These are phyloP conservation scores for Hypholoma sublateritium DNA, from an alignment of 768 basidiomycete species.

Conservation along the genomic window DNA sequence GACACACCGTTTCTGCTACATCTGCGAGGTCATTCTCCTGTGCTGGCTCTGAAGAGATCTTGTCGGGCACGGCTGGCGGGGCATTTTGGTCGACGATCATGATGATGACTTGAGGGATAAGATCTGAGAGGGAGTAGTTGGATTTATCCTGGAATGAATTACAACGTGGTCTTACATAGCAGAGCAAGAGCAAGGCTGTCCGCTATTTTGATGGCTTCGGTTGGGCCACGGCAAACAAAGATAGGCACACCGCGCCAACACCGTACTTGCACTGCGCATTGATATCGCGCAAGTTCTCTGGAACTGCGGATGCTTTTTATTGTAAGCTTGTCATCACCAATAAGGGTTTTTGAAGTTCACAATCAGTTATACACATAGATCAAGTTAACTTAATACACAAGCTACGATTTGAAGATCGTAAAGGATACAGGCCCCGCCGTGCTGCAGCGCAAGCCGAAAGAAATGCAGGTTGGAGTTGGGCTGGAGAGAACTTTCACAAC, in stretches of 20 bases:
- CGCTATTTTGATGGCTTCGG: no score
- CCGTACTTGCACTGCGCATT: no score
- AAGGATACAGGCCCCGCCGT: background rate
- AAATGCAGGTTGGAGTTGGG: background rate
- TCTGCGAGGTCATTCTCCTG: background rate
- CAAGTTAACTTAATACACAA: background rate
- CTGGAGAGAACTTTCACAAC: background rate
- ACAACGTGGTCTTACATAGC: background rate
- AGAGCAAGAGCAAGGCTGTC: no score
- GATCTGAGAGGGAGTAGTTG: background rate
- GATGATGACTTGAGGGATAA: background rate
- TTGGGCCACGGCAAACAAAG: no score
- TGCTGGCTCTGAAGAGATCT: background rate
- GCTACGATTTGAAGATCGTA: background rate
- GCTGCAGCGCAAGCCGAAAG: slow-evolving; percentile 30
- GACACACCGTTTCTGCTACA: background rate
- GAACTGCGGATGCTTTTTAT: background rate
- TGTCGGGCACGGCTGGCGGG: background rate
- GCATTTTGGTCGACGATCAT: background rate
- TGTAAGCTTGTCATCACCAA: no score
- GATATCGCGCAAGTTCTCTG: no score
- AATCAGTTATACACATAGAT: background rate
- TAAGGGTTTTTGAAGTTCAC: no score
- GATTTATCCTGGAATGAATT: background rate
- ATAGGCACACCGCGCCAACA: no score